Evolutionary conservation across 2,329 filamentous ascomycete species (phyloP), one percentile per base, ranked within the genome.

Genomic region (Allantophomopsis cytisporea): DNA sequence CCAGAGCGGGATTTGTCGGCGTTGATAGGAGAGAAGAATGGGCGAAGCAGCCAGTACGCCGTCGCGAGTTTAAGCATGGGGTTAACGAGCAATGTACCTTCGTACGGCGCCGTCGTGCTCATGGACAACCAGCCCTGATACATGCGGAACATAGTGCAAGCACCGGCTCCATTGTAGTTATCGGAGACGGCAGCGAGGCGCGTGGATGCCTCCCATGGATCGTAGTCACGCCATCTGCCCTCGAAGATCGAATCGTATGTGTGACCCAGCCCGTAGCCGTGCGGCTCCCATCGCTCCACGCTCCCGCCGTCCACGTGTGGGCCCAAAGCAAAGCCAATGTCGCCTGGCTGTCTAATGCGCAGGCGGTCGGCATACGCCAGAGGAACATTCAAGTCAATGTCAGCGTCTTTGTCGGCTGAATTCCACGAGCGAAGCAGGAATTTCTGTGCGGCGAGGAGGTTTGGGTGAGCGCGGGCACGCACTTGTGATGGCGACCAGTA

Each of bases 61-160:
- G 83, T 91, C 0, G 83, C 76, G 39, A 84, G 71, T 45, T 72
- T 71, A 35, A 91, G 61, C 39, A 93, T 64, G 0, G 88, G 88
- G 50, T 88, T 88, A 2, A 94, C 82, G 34, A 84, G 68, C 39
- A 95, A 60, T 0, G 87, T 91, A 1, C 88, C 88, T 60, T 94
- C 79, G 5, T 69, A 68, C 0, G 84, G 83, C 0, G 69, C 76
- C 0, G 76, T 80, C n/a, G 65, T 62, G 42, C 80, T 86, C 69
- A 95, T 80, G 43, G 73, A 74, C 39, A 95, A 59, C 88, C 88
- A 95, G 14, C 86, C 88, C 60, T 95, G 88, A 57, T 84, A 89
- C 69, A 86, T 82, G 31, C 89, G 73, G 60, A 94, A 87, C 65
- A 87, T 85, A 35, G 72, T 80, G 60, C 85, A 94, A 1, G 83